Evolutionary conservation across 495 filamentous ascomycete genomes (phyloP), one percentile per base, ranked within the genome.

Genomic region (Pyronema omphalodes): DNA sequence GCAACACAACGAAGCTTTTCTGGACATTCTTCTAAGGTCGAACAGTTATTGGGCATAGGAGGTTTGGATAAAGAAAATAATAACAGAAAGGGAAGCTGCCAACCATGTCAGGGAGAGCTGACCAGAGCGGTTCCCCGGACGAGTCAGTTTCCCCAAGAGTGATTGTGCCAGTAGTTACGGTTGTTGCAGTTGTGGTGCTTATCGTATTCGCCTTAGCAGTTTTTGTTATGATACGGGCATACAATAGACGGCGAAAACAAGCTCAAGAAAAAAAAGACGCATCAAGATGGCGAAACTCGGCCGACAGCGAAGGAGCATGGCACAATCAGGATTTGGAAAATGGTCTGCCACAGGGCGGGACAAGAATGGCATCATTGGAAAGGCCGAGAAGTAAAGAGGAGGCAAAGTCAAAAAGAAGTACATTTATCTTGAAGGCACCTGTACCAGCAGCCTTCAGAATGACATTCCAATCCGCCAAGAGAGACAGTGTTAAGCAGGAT

Each of bases 121-220:
- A 35, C 47, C 12, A 12, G 34, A 34, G 18, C 29, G 9, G 47
- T 50, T 50, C 47, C 47, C 11, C 50, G 50, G 14, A 35, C 50
- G 37, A 52, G 61, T 63, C 61, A 63, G 61, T 63, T 44, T 52
- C 60, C 61, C 61, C 53, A 62, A 59, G 57, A 59, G 61, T 56
- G 29, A 63, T 63, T 52, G 49, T 63, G 35, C 60, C 60, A 17
- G 59, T 60, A 51, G 44, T 63, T 54, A 57, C 57, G 50, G 57
- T 63, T 17, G 47, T 63, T 63, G 48, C 59, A 43, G 44, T 63
- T 51, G 53, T 63, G 37, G 60, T 63, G 58, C 61, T 63, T 54
- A 63, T 63, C 63, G 63, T 55, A 56, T 57, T 63, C 37, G 43
- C 57, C 55, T 60, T 52, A n/a, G 61, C 60, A 63, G 61, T 63